These are phyloP conservation scores for Neurospora sp. DNA, from an alignment of 2,329 filamentous ascomycete species.

Conservation along the genomic window DNA sequence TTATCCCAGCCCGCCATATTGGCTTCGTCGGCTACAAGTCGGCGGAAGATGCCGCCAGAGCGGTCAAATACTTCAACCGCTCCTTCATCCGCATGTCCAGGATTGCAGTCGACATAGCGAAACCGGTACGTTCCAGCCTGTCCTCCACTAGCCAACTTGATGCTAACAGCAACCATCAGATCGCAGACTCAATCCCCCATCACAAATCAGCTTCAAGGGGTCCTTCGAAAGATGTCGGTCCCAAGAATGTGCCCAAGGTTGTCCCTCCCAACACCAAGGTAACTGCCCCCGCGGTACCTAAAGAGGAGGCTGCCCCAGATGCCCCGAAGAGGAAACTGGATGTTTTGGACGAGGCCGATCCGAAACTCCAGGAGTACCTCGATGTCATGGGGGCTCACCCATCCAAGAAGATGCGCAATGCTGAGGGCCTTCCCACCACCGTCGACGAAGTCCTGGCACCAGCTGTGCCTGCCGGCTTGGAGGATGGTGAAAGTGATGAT, in stretches of 20 bases:
- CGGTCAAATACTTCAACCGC: conserved; percentile 91
- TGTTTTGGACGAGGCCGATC: conserved; percentile 50
- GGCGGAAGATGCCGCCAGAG: conserved; percentile 66
- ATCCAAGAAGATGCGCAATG: conserved; percentile 50
- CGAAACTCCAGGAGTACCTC: conserved; percentile 78
- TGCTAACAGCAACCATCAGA: conserved; percentile 15
- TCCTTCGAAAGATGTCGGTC: conserved; percentile 3
- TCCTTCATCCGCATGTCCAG: conserved; percentile 94
- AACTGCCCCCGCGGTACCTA: conserved; percentile 4
- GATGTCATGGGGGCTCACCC: conserved; percentile 63
- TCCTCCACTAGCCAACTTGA: background rate
- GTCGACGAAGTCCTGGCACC: conserved; percentile 12
- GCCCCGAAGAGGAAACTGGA: conserved; percentile 60
- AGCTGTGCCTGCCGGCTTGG: conserved; percentile 13
- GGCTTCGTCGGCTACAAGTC: conserved; percentile 92
- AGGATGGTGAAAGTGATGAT: conserved; percentile 56
- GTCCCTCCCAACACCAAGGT: conserved; percentile 1
- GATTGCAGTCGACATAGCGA: conserved; percentile 80
- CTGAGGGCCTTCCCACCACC: conserved; percentile 20
- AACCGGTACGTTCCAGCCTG: conserved; percentile 48
- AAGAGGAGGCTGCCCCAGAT: conserved; percentile 11
- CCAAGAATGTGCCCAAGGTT: conserved; percentile 4
- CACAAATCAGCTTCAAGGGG: conserved; percentile 6
- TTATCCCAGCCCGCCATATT: conserved; percentile 81
- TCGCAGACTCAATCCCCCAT: conserved; percentile 14